Evolutionary conservation across 441 rosid species (phyloP).

Genomic region (Populus hybrid): DNA sequence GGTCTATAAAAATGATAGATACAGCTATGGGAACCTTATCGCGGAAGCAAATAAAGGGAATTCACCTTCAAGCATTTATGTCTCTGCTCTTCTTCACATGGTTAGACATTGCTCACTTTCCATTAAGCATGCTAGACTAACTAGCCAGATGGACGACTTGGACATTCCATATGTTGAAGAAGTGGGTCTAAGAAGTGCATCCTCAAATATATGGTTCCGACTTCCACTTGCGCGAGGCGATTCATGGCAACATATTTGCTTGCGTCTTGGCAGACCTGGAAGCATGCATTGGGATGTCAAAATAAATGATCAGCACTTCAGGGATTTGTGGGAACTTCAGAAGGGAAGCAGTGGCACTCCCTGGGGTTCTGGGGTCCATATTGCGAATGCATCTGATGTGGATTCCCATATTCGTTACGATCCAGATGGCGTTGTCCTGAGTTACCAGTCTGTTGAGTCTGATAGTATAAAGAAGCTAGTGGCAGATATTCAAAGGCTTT

Average conservation of each 20-base stretch:
- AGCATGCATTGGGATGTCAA: slow-evolving; percentile 99
- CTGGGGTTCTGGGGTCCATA: slow-evolving; percentile 95
- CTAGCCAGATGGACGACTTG: slow-evolving; percentile 91
- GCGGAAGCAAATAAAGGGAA: slow-evolving; percentile 97
- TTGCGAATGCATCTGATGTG: slow-evolving; percentile 92
- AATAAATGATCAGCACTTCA: slow-evolving; percentile 93
- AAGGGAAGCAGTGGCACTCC: slow-evolving; percentile 76
- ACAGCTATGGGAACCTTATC: slow-evolving; percentile 73
- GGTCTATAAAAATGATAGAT: slow-evolving; percentile 47
- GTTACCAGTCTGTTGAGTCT: slow-evolving; percentile 89
- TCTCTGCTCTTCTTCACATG: slow-evolving; percentile 89
- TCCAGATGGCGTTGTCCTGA: slow-evolving; percentile 93
- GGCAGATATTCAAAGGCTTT: slow-evolving; percentile 91
- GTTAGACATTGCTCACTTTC: slow-evolving; percentile 91
- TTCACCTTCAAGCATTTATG: slow-evolving; percentile 77
- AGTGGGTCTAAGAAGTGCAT: slow-evolving; percentile 68
- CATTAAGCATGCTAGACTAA: slow-evolving; percentile 94
- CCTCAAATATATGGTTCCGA: slow-evolving; percentile 94
- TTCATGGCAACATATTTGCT: slow-evolving; percentile 94
- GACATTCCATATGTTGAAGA: slow-evolving; percentile 95
- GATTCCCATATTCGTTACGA: slow-evolving; percentile 95
- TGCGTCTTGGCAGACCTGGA: slow-evolving; percentile 99
- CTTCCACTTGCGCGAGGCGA: slow-evolving; percentile 77
- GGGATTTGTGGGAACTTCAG: slow-evolving; percentile 98
- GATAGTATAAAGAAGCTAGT: slow-evolving; percentile 93